A percentile compares a stretch with the other conserved stretches of the same genome.
These are phyloP conservation scores for Salvia miltiorrhiza DNA, from an alignment of 257 asterid species.

Conservation along the genomic window DNA sequence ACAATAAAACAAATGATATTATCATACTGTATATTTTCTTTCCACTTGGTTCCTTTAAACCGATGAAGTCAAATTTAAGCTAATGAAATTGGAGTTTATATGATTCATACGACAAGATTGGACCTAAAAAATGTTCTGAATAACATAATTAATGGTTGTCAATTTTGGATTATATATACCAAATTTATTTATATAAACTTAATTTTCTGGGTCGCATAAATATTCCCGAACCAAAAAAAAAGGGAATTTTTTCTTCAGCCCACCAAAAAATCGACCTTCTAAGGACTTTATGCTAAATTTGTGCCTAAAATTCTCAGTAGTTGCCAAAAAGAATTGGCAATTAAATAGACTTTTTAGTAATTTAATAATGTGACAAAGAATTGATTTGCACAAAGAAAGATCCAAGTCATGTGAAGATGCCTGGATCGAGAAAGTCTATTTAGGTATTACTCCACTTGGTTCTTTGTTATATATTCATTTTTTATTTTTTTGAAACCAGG, in stretches of 20 bases:
- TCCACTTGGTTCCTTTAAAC: not conserved
- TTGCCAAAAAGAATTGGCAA: not conserved
- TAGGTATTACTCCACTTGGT: slow-evolving; percentile 18
- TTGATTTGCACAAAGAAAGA: not conserved
- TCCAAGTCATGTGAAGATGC: slow-evolving; percentile 33
- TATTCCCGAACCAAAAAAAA: not conserved
- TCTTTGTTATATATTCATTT: not conserved
- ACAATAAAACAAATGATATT: not conserved
- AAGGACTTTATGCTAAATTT: not conserved
- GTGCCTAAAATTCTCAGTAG: slow-evolving; percentile 11
- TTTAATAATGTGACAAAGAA: not conserved
- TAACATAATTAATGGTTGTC: not conserved
- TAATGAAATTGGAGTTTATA: not conserved
- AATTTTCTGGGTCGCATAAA: not conserved
- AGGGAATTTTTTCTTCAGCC: not conserved
- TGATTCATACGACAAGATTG: not conserved
- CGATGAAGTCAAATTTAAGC: not conserved
- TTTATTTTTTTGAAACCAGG: not conserved
- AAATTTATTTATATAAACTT: not conserved
- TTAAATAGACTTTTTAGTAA: not conserved
- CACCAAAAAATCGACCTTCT: not conserved
- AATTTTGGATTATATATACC: not conserved
- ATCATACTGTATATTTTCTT: not conserved
- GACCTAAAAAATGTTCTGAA: not conserved
- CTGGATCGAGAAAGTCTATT: slow-evolving; percentile 17